A percentile compares a stretch with the other conserved stretches of the same genome.
Evolutionary conservation across 2,329 filamentous ascomycete species (phyloP).

Genomic region (Lecanicillium sp.): DNA sequence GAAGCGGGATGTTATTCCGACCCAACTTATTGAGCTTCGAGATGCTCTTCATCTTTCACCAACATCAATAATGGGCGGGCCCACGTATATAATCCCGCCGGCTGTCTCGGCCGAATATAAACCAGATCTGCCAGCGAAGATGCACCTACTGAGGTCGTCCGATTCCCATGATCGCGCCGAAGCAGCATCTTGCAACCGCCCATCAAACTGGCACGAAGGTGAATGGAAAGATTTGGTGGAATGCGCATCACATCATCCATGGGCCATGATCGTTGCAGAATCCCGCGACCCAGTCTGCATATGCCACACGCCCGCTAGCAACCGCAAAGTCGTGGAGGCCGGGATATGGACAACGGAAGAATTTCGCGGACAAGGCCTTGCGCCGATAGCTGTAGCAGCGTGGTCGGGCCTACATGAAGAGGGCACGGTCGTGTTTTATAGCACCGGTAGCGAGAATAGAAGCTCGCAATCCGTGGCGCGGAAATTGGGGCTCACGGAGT

Average conservation of each 20-base stretch:
- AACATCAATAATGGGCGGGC: no score
- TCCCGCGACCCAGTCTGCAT: conserved; percentile 1
- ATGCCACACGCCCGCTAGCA: conserved; percentile 4
- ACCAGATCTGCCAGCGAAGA: no score
- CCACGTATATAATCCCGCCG: no score
- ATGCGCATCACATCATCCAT: neutral
- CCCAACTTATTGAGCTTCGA: neutral
- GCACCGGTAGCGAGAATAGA: neutral
- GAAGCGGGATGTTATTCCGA: no score
- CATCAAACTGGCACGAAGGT: no score
- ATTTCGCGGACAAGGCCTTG: neutral
- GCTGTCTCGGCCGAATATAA: no score
- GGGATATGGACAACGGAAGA: conserved; percentile 2
- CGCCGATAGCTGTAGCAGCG: neutral
- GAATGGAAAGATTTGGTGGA: neutral
- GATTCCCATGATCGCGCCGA: no score
- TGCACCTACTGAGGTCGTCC: no score
- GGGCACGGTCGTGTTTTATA: conserved; percentile 3
- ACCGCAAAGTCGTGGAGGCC: conserved; percentile 1
- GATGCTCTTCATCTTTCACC: conserved; percentile 1
- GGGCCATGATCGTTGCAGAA: neutral
- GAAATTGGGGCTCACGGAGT: conserved; percentile 1
- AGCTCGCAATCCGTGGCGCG: conserved; percentile 2
- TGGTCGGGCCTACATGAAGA: conserved; percentile 2
- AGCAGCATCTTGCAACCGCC: no score